Evolutionary conservation across 2,329 filamentous ascomycete genomes (phyloP), one percentile per base, ranked within the genome.

Genomic region (Alternaria hordeiaustralica): DNA sequence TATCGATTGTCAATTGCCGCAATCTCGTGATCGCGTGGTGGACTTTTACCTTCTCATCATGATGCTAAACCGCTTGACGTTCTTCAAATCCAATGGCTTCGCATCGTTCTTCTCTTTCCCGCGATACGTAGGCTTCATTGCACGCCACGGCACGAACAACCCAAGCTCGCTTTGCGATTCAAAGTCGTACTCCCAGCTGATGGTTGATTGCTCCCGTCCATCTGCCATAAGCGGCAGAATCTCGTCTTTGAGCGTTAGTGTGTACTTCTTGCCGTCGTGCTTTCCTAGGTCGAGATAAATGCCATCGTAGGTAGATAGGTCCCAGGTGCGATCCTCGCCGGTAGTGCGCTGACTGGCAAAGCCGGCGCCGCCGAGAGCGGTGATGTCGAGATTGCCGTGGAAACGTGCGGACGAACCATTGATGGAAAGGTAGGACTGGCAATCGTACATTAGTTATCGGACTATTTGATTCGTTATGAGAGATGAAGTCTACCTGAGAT

Each of bases 331-430:
- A 43, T 85, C 81, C 8, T 88, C 87, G 43, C 79, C 79, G 4
- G 84, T 85, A 5, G 90, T 93, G 50, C 90, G 87, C 76, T 95
- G 93, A 5, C 90, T 92, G 10, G 92, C 92, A 75, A 96, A 96
- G 6, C 93, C 93, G 1, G 93, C 92, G 28, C 92, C 92, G 25
- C 92, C 92, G 0, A 96, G 87, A 0, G 91, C 88, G 57, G 85
- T 86, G 66, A 90, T 93, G 79, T 96, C 92, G 20, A 96, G 85
- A 23, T 84, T 83, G 3, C 93, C 92, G 67, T 87, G 81, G 80
- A 94, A 94, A 9, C 77, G 78, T 5, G 85, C 87, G 5, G 75
- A 78, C 3, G 75, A 68, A 10, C 65, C 68, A 20, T 76, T 77
- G 41, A 78, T 77, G 18, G 82, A 80, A 13, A 87, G 76, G 75